phyloP scores from a whole-genome alignment of 2,329 filamentous ascomycete species.

The Epichloe sylvatica region DNA sequence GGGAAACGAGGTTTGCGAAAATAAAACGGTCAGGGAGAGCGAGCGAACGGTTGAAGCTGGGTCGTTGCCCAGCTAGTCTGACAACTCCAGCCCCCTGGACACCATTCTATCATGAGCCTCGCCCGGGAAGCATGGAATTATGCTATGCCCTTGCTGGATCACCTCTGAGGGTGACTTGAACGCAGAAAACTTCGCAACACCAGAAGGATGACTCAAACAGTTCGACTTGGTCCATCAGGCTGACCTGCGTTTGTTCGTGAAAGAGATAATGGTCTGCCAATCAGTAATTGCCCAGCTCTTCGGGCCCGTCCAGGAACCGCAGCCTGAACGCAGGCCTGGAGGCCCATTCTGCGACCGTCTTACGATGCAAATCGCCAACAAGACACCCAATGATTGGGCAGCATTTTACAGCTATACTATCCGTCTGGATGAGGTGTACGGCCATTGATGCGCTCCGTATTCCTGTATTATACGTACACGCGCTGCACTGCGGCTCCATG shows the following conservation, averaged over 20 bases:
- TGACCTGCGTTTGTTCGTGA: neutral
- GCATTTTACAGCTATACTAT: conserved; percentile 1
- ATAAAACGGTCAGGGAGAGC: neutral
- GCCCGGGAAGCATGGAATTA: neutral
- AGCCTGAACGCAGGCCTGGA: conserved; percentile 4
- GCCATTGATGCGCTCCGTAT: neutral
- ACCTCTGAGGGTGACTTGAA: neutral
- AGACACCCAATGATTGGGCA: conserved; percentile 6
- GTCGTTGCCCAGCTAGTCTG: neutral
- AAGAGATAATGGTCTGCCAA: neutral
- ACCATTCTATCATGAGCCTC: neutral
- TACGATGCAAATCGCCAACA: conserved; percentile 4
- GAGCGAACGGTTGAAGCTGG: neutral
- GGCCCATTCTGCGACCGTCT: conserved; percentile 5
- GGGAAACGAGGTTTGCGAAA: neutral
- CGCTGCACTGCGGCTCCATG: neutral
- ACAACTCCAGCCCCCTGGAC: neutral
- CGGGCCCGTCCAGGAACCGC: conserved; percentile 4
- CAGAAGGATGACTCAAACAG: neutral
- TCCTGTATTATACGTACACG: neutral
- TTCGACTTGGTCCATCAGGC: neutral
- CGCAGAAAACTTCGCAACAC: neutral
- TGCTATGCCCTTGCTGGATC: neutral
- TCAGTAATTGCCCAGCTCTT: neutral
- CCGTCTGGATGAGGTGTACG: neutral